Evolutionary conservation across 345 rosid genomes (phyloP).

Genomic region (Hypericum androsaemum): DNA sequence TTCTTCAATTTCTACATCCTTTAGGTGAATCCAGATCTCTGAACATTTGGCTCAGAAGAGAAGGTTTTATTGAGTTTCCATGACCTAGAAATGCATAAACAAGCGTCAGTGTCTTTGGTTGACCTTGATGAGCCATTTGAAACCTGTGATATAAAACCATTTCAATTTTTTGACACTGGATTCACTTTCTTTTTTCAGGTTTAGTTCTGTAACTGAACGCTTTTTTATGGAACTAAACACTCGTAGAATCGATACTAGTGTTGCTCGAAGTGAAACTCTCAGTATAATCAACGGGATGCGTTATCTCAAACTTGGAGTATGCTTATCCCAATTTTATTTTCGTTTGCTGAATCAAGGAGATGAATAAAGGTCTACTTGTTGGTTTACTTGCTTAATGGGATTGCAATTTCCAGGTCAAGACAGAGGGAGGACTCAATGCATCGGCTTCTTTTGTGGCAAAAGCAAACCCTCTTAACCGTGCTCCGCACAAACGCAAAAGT

Average conservation of each 20-base stretch:
- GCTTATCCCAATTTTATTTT: slow-evolving; percentile 17
- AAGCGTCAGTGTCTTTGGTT: no score
- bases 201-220: slow-evolving; percentile 95
- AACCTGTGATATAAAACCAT: not conserved
- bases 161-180: slow-evolving; percentile 12
- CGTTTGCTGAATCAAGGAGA: not conserved
- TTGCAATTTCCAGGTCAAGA: slow-evolving; percentile 62
- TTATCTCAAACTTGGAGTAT: slow-evolving; percentile 93
- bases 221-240: slow-evolving; percentile 88
- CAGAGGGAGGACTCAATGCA: slow-evolving; percentile 96
- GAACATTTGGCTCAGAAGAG: no score
- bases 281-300: slow-evolving; percentile 98
- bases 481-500: slow-evolving; percentile 86
- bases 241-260: slow-evolving; percentile 74
- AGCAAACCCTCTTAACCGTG: slow-evolving; percentile 90
- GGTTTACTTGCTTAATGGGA: slow-evolving; percentile 16
- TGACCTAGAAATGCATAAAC: no score
- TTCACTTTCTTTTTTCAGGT: slow-evolving; percentile 36
- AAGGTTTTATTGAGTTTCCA: no score
- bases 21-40: no score
- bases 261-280: slow-evolving; percentile 85
- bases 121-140: no score
- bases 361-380: no score
- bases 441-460: slow-evolving; percentile 97
- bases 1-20: no score